Conservation (phyloP, 1,284 basidiomycete genomes). For the Malassezia arunalokei region DNA sequence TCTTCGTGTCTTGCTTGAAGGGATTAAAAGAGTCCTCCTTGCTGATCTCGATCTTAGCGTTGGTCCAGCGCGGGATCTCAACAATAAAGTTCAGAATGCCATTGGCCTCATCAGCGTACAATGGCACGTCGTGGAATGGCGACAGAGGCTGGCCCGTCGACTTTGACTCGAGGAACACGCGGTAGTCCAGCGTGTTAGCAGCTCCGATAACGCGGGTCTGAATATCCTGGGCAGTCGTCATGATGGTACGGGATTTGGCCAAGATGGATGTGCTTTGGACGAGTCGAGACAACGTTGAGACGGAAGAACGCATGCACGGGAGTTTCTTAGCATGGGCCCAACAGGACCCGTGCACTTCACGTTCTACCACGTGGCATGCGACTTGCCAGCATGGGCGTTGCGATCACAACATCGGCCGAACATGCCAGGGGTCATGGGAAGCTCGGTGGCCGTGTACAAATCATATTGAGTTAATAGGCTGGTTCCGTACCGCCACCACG, state of each 20-base stretch:
- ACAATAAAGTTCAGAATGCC: slow-evolving; percentile 54
- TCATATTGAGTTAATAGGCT: not conserved
- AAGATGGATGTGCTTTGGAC: slow-evolving; percentile 33
- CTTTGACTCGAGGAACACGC: slow-evolving; percentile 67
- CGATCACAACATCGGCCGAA: too few species aligned
- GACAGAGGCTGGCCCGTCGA: slow-evolving; percentile 38
- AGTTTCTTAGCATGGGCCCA: too few species aligned
- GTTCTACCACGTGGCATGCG: too few species aligned
- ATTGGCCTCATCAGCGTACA: slow-evolving; percentile 45
- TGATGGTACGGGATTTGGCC: slow-evolving; percentile 7
- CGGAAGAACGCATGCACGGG: too few species aligned
- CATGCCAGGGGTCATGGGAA: too few species aligned
- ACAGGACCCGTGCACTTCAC: too few species aligned
- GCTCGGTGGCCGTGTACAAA: not conserved
- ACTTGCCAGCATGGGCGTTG: too few species aligned
- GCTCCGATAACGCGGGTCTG: slow-evolving; percentile 68
- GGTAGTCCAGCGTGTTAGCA: slow-evolving; percentile 87
- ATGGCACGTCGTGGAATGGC: slow-evolving; percentile 45
- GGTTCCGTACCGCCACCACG: too few species aligned
- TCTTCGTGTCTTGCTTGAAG: slow-evolving; percentile 97
- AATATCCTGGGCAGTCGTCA: slow-evolving; percentile 49
- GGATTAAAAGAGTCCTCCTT: slow-evolving; percentile 97
- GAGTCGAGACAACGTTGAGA: slow-evolving; percentile 25
- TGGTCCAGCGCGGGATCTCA: slow-evolving; percentile 98
- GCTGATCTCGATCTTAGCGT: slow-evolving; percentile 91